Percentiles rank a stretch among this genome's conserved stretches.
These are phyloP conservation scores for Mortierella polycephala DNA, from an alignment of 371 early-diverging fungal species.

Conservation along the genomic window DNA sequence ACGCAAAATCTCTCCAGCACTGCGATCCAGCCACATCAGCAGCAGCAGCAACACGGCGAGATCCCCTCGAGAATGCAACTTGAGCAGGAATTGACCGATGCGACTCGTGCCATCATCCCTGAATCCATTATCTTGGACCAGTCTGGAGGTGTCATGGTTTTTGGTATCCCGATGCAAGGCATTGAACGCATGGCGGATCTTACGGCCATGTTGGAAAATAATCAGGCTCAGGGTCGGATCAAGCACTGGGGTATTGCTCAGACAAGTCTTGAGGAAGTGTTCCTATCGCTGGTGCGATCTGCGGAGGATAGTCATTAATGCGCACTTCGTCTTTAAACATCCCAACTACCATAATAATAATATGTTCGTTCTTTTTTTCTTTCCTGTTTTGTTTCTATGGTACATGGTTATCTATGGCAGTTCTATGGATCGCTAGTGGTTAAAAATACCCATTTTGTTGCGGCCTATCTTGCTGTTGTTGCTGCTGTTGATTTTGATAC, in stretches of 20 bases:
- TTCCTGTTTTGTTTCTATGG: too few species aligned
- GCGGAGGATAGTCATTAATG: slow-evolving; percentile 37
- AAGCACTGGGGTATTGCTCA: slow-evolving; percentile 76
- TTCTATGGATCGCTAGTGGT: background rate
- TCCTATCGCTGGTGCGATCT: slow-evolving; percentile 56
- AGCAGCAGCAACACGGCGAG: background rate
- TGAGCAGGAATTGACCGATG: slow-evolving; percentile 30
- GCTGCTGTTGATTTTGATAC: background rate
- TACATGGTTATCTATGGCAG: too few species aligned
- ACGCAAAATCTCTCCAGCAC: background rate
- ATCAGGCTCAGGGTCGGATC: slow-evolving; percentile 52
- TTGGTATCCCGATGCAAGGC: slow-evolving; percentile 60
- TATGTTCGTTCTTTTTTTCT: too few species aligned
- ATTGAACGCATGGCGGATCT: slow-evolving; percentile 59
- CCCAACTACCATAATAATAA: too few species aligned
- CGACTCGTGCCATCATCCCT: slow-evolving; percentile 52
- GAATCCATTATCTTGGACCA: slow-evolving; percentile 66
- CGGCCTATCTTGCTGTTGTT: background rate
- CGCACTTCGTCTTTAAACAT: too few species aligned
- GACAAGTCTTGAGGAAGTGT: slow-evolving; percentile 74
- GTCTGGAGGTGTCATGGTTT: slow-evolving; percentile 71
- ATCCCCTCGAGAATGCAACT: slow-evolving; percentile 26
- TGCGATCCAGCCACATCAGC: background rate
- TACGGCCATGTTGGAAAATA: slow-evolving; percentile 61
- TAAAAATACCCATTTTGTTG: background rate